Evolutionary conservation across 768 basidiomycete genomes (phyloP), one percentile per base, ranked within the genome.

Genomic region (Suillus lakei): DNA sequence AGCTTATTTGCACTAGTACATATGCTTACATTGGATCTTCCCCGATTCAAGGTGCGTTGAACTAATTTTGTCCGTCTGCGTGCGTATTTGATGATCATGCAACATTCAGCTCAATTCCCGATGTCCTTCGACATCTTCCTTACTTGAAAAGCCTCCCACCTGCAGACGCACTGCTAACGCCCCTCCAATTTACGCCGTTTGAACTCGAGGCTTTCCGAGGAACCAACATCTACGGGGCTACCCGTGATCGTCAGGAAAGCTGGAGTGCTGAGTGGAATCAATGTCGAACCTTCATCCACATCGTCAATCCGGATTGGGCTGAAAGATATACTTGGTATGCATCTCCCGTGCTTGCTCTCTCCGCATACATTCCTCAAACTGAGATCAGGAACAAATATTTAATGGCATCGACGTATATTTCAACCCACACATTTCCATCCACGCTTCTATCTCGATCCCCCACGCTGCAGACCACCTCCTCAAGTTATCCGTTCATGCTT

Each of bases 341-440:
- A 65, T 36, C 53, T 66, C 36, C 61, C 15, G 66, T 58, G 23
- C 8, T 15, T 23, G 23, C 5, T 38, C 39, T 39, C 53, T 62
- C 50, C 56, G 7, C 64, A 5, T 30, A 21, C 34, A 36, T 36
- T 60, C 48, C 26, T 65, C 62, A 68, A 55, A 64, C 64, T 60
- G n/a, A 62, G 39, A 50, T 44, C 62, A 96, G 95, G 92, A 85
- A 90, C 30, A 73, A 77, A 30, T 96, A 92, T 74, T 79, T 93
- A 3, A 84, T 85, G 0, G 88, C 91, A 1, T 81, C 90, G 8
- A 95, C 91, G 0, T 89, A 93, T 72, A 80, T 95, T 43, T 93
- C 93, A 1, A 96, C 96, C 1, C 87, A 96, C 60, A 92, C 95
- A 0, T 98, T 98, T 72, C 93, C 96, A 0, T 98, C 96, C 0